phyloP scores from a whole-genome alignment of 2,329 filamentous ascomycete genomes.

The Neopestalotiopsis clavispora region DNA sequence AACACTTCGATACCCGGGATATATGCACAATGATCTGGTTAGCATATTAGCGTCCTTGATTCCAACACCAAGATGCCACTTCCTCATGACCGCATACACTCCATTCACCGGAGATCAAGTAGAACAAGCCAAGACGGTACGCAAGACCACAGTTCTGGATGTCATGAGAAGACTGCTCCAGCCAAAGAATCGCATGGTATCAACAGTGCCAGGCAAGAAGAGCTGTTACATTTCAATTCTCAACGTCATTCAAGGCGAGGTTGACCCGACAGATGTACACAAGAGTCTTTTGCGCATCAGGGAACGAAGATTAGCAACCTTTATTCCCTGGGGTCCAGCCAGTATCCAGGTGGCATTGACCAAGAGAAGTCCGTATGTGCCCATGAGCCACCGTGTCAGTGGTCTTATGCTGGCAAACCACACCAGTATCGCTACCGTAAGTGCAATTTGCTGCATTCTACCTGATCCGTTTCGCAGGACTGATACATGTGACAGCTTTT shows the following conservation, averaged over 20 bases:
- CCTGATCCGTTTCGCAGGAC: neutral
- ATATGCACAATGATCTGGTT: conserved; percentile 99
- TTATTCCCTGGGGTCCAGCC: conserved; percentile 97
- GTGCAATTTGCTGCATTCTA: conserved; percentile 27
- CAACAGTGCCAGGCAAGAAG: conserved; percentile 91
- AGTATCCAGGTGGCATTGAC: conserved; percentile 97
- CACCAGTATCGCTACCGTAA: conserved; percentile 89
- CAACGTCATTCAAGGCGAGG: conserved; percentile 98
- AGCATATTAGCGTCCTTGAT: conserved; percentile 96
- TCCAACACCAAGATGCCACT: conserved; percentile 94
- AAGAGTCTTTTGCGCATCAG: conserved; percentile 96
- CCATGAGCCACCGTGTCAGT: conserved; percentile 91
- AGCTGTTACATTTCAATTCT: conserved; percentile 99
- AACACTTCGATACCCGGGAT: conserved; percentile 93
- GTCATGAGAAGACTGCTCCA: conserved; percentile 96
- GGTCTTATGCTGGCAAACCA: conserved; percentile 98
- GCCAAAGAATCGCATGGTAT: conserved; percentile 99
- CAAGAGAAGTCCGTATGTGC: conserved; percentile 94
- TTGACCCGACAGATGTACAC: conserved; percentile 96
- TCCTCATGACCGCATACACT: conserved; percentile 98
- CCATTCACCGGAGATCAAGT: conserved; percentile 97
- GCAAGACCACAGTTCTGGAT: conserved; percentile 96
- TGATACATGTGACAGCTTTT: conserved; percentile 64
- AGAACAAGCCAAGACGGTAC: conserved; percentile 94
- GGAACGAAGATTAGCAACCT: conserved; percentile 90